Percentiles rank a stretch among this genome's conserved stretches.
phyloP scores from a whole-genome alignment of 257 asterid species.

The Verbascum thapsus region DNA sequence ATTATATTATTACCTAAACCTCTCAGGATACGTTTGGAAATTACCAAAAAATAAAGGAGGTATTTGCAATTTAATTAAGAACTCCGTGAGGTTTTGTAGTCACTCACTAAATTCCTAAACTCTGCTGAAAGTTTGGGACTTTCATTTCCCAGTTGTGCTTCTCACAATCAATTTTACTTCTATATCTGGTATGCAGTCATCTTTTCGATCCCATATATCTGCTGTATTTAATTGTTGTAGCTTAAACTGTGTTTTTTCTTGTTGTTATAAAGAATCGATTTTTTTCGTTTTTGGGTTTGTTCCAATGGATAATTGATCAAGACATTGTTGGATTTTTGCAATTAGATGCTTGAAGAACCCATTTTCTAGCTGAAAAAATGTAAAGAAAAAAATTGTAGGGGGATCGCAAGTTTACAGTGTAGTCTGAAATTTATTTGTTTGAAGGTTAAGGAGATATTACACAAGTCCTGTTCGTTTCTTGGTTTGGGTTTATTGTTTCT shows the following conservation, averaged over 20 bases:
- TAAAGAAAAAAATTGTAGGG: not conserved
- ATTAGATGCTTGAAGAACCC: not conserved
- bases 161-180: slow-evolving; percentile 14
- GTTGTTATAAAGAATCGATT: not conserved
- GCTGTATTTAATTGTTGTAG: not conserved
- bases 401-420: not conserved
- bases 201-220: not conserved
- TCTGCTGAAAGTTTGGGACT: not conserved
- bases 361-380: slow-evolving; percentile 2
- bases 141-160: not conserved
- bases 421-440: not conserved
- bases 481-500: not conserved
- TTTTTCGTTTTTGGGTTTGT: too few relatives aligned
- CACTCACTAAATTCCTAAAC: too few relatives aligned
- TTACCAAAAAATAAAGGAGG: not conserved
- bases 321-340: slow-evolving; percentile 7
- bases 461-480: too few relatives aligned
- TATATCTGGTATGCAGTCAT: slow-evolving; percentile 8
- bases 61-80: not conserved
- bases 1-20: not conserved
- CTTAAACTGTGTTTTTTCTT: not conserved
- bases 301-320: slow-evolving; percentile 3
- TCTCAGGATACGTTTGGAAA: not conserved
- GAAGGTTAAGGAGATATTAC: not conserved
- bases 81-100: not conserved